These are phyloP conservation scores for Eimeria tenella DNA, from an alignment of 169 alveolate genomes.

Conservation along the genomic window DNA sequence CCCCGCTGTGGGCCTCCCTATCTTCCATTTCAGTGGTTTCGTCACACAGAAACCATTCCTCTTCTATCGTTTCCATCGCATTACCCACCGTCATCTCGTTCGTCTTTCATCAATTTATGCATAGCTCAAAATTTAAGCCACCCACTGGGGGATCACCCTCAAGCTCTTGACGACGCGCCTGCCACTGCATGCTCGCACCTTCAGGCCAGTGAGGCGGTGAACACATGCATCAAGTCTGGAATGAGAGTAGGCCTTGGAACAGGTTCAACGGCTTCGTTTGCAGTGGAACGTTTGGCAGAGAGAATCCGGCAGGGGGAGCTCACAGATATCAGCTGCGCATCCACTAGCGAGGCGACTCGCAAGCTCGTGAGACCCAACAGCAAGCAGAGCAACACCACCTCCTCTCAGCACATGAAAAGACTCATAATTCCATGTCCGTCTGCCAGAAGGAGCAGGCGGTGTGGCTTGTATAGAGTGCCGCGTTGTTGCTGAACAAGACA, in stretches of 20 bases:
- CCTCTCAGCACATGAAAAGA: too few relatives aligned
- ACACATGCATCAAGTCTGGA: conserved; percentile 84
- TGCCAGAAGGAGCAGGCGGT: background rate
- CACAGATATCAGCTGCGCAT: conserved; percentile 83
- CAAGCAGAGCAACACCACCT: background rate
- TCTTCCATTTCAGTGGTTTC: too few relatives aligned
- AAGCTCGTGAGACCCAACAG: conserved; percentile 77
- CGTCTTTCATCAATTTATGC: too few relatives aligned
- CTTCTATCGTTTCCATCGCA: too few relatives aligned
- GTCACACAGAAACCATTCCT: too few relatives aligned
- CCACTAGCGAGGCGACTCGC: conserved; percentile 88
- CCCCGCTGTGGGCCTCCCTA: too few relatives aligned
- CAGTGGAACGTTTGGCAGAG: conserved; percentile 87
- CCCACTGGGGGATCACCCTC: too few relatives aligned
- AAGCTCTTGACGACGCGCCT: too few relatives aligned
- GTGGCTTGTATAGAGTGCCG: background rate
- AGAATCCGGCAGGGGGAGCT: conserved; percentile 82
- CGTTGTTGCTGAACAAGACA: too few relatives aligned
- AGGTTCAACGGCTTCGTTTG: conserved; percentile 88
- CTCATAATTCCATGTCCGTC: too few relatives aligned
- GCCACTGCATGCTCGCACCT: background rate
- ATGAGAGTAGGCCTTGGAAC: conserved; percentile 91
- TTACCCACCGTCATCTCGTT: too few relatives aligned
- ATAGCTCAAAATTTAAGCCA: too few relatives aligned
- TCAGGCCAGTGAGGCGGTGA: conserved; percentile 87